Conservation (phyloP, 306 rosid genomes). For the Trifolium fragiferum region DNA sequence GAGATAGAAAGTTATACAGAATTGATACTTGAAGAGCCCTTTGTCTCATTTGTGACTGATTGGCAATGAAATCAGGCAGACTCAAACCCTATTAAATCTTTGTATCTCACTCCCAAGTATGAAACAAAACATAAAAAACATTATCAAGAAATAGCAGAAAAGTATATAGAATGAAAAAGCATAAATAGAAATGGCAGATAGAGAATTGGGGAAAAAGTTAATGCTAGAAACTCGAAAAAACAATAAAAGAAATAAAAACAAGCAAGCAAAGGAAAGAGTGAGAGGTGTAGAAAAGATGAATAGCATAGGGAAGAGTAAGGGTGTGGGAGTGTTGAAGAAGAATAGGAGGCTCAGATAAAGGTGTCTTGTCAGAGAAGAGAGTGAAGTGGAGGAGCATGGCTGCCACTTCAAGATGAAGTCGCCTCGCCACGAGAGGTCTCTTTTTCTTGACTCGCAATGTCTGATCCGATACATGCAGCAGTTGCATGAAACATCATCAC, state of each 20-base stretch:
- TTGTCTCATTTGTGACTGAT: no score
- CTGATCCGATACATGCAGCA: neutral
- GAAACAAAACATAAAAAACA: no score
- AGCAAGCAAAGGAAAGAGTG: no score
- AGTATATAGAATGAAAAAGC: neutral
- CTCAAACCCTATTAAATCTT: no score
- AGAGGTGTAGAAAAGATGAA: no score
- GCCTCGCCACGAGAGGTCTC: neutral
- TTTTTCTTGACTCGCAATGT: conserved; percentile 7
- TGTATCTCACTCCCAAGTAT: no score
- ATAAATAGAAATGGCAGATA: neutral
- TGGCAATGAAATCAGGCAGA: no score
- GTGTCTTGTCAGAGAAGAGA: neutral
- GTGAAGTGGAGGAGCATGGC: neutral
- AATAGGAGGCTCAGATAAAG: conserved; percentile 2
- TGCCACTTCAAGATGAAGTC: neutral
- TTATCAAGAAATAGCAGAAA: no score
- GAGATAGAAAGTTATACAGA: neutral
- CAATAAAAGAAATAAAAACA: neutral
- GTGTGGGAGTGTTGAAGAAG: no score
- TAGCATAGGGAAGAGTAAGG: no score
- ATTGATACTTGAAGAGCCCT: no score
- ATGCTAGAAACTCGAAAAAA: neutral
- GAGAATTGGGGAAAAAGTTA: neutral
- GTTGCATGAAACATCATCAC: conserved; percentile 16